Evolutionary conservation across 768 basidiomycete genomes (phyloP).

Genomic region (Amanita pallidorosea): DNA sequence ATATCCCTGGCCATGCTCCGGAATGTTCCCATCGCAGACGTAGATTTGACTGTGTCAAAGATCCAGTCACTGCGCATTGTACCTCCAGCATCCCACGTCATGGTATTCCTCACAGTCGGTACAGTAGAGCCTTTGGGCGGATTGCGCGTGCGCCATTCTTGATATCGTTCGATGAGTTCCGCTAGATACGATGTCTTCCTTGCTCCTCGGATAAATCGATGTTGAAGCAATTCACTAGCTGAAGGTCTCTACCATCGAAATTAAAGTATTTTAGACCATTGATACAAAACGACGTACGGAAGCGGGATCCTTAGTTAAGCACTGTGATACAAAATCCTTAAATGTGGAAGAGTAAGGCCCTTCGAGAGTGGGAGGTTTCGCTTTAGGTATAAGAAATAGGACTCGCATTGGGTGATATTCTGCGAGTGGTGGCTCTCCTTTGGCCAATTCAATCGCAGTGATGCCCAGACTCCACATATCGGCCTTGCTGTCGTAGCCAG

Average conservation of each 20-base stretch:
- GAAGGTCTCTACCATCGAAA: slow-evolving; percentile 57
- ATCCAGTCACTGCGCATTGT: slow-evolving; percentile 93
- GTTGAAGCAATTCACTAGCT: slow-evolving; percentile 87
- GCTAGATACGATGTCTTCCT: slow-evolving; percentile 75
- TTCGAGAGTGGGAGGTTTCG: slow-evolving; percentile 85
- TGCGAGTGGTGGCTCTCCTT: slow-evolving; percentile 90
- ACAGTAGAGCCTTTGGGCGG: slow-evolving; percentile 44
- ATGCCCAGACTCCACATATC: slow-evolving; percentile 99
- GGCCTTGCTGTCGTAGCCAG: slow-evolving; percentile 92
- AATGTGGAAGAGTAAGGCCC: slow-evolving; percentile 77
- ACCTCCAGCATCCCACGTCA: slow-evolving; percentile 58
- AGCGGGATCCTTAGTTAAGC: slow-evolving; percentile 87
- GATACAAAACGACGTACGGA: slow-evolving; percentile 35
- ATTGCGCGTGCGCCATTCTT: slow-evolving; percentile 60
- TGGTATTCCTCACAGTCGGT: slow-evolving; percentile 44
- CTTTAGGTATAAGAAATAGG: slow-evolving; percentile 94
- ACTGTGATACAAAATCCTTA: slow-evolving; percentile 86
- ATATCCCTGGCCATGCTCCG: slow-evolving; percentile 64
- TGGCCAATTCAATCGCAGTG: slow-evolving; percentile 97
- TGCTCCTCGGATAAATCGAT: slow-evolving; percentile 83
- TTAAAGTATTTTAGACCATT: slow-evolving; percentile 4
- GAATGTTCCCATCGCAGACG: slow-evolving; percentile 68
- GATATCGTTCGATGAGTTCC: slow-evolving; percentile 82
- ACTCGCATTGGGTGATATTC: slow-evolving; percentile 99
- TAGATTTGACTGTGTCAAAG: slow-evolving; percentile 77